Evolutionary conservation across 805 yeast species (phyloP).

Genomic region (Komagataella kurtzmanii): DNA sequence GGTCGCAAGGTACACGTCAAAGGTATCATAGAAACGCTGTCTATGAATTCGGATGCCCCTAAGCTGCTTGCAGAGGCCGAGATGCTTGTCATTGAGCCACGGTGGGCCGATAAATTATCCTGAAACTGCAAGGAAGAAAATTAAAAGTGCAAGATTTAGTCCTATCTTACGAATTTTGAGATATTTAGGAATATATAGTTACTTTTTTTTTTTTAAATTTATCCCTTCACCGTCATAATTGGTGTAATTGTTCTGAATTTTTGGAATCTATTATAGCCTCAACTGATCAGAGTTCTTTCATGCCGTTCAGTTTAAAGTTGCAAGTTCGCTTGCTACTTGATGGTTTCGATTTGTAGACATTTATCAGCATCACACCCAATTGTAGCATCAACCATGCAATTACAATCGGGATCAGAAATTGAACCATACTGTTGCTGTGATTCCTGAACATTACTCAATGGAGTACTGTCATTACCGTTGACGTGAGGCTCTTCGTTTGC

Average conservation of each 20-base stretch:
- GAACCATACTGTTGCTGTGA: slow-evolving; percentile 5
- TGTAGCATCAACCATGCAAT: slow-evolving; percentile 38
- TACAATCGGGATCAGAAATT: slow-evolving; percentile 18
- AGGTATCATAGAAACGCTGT: not conserved
- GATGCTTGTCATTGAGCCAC: slow-evolving; percentile 1
- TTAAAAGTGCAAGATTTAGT: not conserved
- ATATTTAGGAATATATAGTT: not conserved
- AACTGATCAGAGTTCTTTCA: not conserved
- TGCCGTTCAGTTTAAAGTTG: not conserved
- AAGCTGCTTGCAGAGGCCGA: slow-evolving; percentile 1
- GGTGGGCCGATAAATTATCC: not conserved
- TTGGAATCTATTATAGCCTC: too few relatives aligned
- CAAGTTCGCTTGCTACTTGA: not conserved
- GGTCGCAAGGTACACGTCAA: slow-evolving; percentile 1
- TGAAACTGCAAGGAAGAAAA: not conserved
- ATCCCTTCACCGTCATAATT: not conserved
- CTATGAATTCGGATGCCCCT: not conserved
- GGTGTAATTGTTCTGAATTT: not conserved
- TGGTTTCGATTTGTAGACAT: slow-evolving; percentile 17
- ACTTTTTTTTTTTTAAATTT: too few relatives aligned
- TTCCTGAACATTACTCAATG: slow-evolving; percentile 4
- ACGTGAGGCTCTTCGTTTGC: slow-evolving; percentile 6
- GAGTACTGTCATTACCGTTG: slow-evolving; percentile 13
- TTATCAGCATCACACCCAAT: slow-evolving; percentile 34
- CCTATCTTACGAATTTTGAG: not conserved